Evolutionary conservation across 1,284 basidiomycete genomes (phyloP).

Genomic region (Ceratobasidium sp.): DNA sequence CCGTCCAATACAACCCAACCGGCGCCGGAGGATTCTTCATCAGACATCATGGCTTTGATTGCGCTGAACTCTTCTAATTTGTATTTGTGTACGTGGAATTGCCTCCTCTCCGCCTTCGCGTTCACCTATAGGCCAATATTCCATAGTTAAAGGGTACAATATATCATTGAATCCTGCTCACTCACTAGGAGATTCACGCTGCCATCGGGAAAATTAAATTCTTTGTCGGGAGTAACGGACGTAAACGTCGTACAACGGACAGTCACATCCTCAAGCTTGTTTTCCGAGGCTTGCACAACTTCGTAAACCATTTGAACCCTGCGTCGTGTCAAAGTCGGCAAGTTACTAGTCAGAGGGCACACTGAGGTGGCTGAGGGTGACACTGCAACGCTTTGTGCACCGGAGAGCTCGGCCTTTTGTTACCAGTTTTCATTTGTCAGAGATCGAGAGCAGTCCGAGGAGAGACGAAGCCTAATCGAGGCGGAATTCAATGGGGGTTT

Average conservation of each 20-base stretch:
- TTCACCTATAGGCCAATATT: too few relatives aligned
- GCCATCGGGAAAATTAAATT: conserved; percentile 9
- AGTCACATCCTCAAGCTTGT: neutral
- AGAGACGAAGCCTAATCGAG: too few relatives aligned
- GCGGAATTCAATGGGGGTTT: neutral
- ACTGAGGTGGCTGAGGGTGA: neutral
- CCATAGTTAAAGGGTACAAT: too few relatives aligned
- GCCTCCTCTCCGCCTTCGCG: neutral
- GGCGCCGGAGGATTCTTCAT: neutral
- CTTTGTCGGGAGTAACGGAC: neutral
- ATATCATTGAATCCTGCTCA: too few relatives aligned
- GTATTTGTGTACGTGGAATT: conserved; percentile 18
- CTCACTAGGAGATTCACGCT: conserved; percentile 8
- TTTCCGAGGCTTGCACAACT: neutral
- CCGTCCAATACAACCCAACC: neutral
- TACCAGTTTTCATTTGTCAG: neutral
- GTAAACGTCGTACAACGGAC: too few relatives aligned
- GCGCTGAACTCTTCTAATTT: conserved; percentile 21
- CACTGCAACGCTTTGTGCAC: neutral
- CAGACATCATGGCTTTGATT: neutral
- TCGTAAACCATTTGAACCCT: neutral
- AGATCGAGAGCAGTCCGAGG: neutral
- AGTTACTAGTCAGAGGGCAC: neutral
- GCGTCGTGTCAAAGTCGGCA: neutral
- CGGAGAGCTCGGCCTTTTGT: neutral